phyloP scores from a whole-genome alignment of 1,284 basidiomycete genomes.

The Malassezia obtusa region DNA sequence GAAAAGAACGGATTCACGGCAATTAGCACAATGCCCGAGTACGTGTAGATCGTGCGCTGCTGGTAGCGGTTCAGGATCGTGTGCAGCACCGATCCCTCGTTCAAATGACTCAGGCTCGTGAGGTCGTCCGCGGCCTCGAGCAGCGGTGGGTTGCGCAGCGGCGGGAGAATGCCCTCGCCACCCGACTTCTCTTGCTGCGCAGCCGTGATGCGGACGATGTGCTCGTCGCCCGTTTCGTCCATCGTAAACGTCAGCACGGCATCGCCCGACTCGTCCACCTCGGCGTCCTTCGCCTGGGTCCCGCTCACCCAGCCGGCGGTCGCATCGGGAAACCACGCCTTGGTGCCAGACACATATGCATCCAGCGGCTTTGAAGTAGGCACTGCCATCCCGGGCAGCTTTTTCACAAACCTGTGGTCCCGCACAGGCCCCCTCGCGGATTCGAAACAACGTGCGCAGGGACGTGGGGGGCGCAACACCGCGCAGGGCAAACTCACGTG shows the following conservation, averaged over 20 bases:
- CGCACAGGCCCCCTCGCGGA: background rate
- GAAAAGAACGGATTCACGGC: slow-evolving; percentile 94
- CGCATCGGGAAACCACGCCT: slow-evolving; percentile 70
- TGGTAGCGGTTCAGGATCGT: slow-evolving; percentile 94
- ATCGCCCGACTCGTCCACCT: slow-evolving; percentile 24
- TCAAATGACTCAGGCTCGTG: slow-evolving; percentile 91
- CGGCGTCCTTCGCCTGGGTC: slow-evolving; percentile 57
- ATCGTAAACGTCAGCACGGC: slow-evolving; percentile 33
- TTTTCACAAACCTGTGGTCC: background rate
- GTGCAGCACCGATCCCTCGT: slow-evolving; percentile 85
- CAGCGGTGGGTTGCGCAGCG: slow-evolving; percentile 87
- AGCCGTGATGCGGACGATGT: slow-evolving; percentile 32
- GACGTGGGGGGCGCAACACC: background rate
- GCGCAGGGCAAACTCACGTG: background rate
- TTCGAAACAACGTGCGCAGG: background rate
- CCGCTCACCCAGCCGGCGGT: slow-evolving; percentile 84
- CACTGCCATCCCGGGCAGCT: background rate
- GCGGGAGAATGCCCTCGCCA: slow-evolving; percentile 58
- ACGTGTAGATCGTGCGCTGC: slow-evolving; percentile 95
- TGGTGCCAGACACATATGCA: slow-evolving; percentile 48
- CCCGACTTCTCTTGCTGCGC: slow-evolving; percentile 28
- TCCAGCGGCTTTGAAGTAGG: slow-evolving; percentile 24
- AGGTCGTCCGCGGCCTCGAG: slow-evolving; percentile 95
- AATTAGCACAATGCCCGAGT: slow-evolving; percentile 92
- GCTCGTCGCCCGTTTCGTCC: slow-evolving; percentile 36